Evolutionary conservation across 225 moss, liverwort and hornwort species (phyloP).

Genomic region (Lunularia cruciata): DNA sequence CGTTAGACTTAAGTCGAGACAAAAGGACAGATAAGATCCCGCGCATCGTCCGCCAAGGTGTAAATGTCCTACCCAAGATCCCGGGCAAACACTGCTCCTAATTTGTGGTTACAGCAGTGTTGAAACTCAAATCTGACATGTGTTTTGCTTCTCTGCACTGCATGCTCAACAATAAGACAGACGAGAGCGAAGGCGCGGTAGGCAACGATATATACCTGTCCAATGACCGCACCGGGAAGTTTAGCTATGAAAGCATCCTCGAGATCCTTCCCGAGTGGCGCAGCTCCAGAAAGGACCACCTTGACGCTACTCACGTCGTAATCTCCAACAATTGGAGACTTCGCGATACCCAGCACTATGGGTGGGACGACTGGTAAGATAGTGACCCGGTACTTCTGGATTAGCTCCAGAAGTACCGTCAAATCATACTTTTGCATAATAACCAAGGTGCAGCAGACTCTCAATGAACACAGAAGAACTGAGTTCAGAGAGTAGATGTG

Average conservation of each 20-base stretch:
- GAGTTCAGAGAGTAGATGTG: conserved; percentile 49
- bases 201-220: conserved; percentile 48
- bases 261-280: conserved; percentile 78
- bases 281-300: conserved; percentile 70
- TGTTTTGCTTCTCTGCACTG: no score
- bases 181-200: no score
- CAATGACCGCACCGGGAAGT: conserved; percentile 61
- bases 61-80: no score
- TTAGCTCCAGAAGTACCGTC: conserved; percentile 25
- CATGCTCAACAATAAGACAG: no score
- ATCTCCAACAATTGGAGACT: conserved; percentile 58
- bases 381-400: conserved; percentile 45
- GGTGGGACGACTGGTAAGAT: conserved; percentile 77
- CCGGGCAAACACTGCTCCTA: no score
- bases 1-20: no score
- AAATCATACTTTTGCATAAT: conserved; percentile 39
- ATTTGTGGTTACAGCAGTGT: no score
- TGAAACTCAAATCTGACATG: no score
- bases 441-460: conserved; percentile 39
- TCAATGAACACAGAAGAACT: conserved; percentile 40
- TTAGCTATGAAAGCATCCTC: conserved; percentile 66
- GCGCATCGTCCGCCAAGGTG: no score
- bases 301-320: conserved; percentile 63
- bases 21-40: no score
- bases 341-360: conserved; percentile 67